Conservation (phyloP, 768 basidiomycete species). For the Rhizopogon roseolus region DNA sequence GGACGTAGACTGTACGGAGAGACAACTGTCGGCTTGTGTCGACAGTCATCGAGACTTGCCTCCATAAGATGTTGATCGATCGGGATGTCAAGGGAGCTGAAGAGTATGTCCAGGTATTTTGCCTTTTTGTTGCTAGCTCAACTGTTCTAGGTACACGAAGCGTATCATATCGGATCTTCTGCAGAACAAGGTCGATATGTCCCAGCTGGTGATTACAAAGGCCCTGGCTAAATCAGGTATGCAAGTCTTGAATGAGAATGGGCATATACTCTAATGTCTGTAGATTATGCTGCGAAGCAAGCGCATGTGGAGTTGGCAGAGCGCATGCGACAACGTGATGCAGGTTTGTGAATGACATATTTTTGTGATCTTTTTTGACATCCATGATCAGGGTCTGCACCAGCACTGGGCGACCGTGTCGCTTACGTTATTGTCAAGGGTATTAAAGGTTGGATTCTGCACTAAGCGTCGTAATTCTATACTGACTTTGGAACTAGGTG, state of each 20-base stretch:
- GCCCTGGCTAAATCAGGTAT: constrained; percentile 84
- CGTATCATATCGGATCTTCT: constrained; percentile 89
- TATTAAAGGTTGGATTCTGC: constrained; percentile 66
- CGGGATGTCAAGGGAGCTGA: constrained; percentile 92
- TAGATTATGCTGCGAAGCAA: constrained; percentile 93
- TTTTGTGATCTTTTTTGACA: not conserved
- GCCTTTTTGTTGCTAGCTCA: constrained; percentile 10
- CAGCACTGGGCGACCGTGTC: constrained; percentile 96
- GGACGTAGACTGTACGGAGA: constrained; percentile 83
- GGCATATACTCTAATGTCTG: not conserved
- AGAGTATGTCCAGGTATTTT: constrained; percentile 50
- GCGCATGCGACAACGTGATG: constrained; percentile 94
- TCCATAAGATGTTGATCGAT: constrained; percentile 97
- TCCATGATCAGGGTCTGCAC: constrained; percentile 71
- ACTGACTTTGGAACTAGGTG: constrained; percentile 46
- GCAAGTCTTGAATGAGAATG: constrained; percentile 12
- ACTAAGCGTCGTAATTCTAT: not conserved
- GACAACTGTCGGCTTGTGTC: constrained; percentile 99
- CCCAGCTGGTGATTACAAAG: constrained; percentile 98
- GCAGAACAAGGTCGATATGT: constrained; percentile 98
- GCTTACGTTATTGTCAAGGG: constrained; percentile 99
- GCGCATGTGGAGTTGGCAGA: constrained; percentile 95
- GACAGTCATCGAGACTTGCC: constrained; percentile 95
- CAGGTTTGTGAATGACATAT: constrained; percentile 42
- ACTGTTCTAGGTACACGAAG: constrained; percentile 75